Evolutionary conservation across 2,329 filamentous ascomycete genomes (phyloP).

Genomic region (Neofusicoccum ribis): DNA sequence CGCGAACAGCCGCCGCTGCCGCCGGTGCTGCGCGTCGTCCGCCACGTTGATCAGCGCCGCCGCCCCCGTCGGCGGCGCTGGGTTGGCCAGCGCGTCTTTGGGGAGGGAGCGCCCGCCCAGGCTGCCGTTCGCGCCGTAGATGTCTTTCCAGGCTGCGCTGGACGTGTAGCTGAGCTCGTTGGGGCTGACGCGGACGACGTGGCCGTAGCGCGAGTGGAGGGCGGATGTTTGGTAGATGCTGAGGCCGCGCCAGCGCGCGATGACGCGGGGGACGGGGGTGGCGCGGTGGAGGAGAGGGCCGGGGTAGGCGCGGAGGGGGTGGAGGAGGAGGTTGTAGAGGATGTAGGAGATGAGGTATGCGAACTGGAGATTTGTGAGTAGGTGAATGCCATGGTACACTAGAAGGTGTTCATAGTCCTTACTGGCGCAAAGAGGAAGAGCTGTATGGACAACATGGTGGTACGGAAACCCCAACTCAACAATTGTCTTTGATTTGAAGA

Average conservation of each 20-base stretch:
- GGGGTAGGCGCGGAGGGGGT: neutral
- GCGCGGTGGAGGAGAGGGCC: too few relatives aligned
- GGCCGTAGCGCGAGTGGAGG: conserved; percentile 34
- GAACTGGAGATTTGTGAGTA: too few relatives aligned
- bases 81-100: conserved; percentile 13
- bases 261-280: neutral
- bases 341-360: neutral
- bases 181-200: conserved; percentile 44
- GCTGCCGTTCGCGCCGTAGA: neutral
- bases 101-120: neutral
- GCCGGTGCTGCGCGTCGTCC: too few relatives aligned
- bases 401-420: neutral
- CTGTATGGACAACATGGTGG: too few relatives aligned
- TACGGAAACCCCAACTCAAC: too few relatives aligned
- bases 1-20: too few relatives aligned
- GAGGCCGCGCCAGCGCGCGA: neutral
- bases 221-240: neutral
- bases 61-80: conserved; percentile 23
- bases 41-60: too few relatives aligned
- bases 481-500: too few relatives aligned
- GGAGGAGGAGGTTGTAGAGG: neutral
- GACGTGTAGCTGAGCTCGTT: conserved; percentile 41
- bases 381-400: neutral
- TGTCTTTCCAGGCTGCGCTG: conserved; percentile 36
- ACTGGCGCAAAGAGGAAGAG: too few relatives aligned